Evolutionary conservation across 2,329 filamentous ascomycete species (phyloP).

Genomic region (Colletotrichum lindemuthianum): DNA sequence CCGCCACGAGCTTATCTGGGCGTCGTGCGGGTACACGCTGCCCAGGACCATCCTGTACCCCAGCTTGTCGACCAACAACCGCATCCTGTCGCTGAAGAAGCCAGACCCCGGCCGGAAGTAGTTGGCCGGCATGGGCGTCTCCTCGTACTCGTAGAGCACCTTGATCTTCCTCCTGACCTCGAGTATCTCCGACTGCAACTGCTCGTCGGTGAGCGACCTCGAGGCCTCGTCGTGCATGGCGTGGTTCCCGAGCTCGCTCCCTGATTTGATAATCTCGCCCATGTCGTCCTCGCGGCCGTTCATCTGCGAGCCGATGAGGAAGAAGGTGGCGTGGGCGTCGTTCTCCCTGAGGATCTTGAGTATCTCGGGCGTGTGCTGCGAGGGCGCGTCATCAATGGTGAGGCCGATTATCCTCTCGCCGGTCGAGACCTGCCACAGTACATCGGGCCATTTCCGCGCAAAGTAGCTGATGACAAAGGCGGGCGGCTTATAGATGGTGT

Average conservation of each 20-base stretch:
- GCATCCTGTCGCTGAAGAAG: constrained; percentile 80
- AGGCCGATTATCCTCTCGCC: constrained; percentile 77
- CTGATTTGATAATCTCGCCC: constrained; percentile 65
- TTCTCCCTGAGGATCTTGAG: constrained; percentile 72
- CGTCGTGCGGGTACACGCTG: constrained; percentile 88
- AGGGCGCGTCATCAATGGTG: constrained; percentile 89
- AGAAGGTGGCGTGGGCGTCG: constrained; percentile 83
- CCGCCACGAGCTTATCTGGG: constrained; percentile 77
- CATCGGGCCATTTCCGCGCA: constrained; percentile 77
- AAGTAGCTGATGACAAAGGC: constrained; percentile 76
- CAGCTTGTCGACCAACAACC: constrained; percentile 65
- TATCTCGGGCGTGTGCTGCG: constrained; percentile 75
- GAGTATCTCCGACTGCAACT: constrained; percentile 71
- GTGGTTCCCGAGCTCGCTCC: constrained; percentile 85
- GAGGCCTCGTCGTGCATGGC: constrained; percentile 89
- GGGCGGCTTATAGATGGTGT: constrained; percentile 78
- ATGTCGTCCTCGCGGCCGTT: constrained; percentile 64
- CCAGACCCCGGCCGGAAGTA: constrained; percentile 89
- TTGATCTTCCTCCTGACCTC: constrained; percentile 71
- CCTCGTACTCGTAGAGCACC: constrained; percentile 62
- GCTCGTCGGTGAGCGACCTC: constrained; percentile 64
- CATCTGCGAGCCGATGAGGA: constrained; percentile 85
- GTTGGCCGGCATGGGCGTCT: constrained; percentile 57
- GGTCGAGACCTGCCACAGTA: constrained; percentile 76
- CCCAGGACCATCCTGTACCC: constrained; percentile 82